Conservation (phyloP, 176 grass and related monocot genomes). For the Musa itinerans region DNA sequence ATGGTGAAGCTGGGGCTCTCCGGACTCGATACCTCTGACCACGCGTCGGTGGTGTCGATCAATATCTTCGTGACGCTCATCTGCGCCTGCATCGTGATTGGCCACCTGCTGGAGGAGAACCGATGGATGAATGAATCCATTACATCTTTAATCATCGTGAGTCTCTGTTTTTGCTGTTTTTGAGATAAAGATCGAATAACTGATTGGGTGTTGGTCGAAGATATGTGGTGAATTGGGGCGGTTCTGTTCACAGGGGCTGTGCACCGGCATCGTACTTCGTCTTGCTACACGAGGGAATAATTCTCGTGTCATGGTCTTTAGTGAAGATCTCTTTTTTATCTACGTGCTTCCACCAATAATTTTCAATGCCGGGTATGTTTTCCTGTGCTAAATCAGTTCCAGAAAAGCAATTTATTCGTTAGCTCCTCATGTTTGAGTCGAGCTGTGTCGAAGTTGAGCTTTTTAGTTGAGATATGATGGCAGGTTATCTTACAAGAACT, state of each 20-base stretch:
- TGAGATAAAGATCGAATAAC: background rate
- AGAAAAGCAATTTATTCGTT: background rate
- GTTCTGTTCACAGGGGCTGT: slow-evolving; percentile 4
- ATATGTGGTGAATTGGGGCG: slow-evolving; percentile 4
- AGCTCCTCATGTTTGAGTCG: background rate
- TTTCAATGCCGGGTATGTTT: slow-evolving; percentile 14
- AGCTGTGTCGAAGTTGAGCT: no score
- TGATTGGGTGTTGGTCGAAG: background rate
- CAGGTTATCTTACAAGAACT: no score
- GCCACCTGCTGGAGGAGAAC: slow-evolving; percentile 17
- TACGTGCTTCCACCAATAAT: slow-evolving; percentile 14
- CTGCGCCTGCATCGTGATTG: slow-evolving; percentile 16
- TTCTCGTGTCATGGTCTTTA: slow-evolving; percentile 13
- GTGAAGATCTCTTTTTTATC: slow-evolving; percentile 19
- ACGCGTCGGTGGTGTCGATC: slow-evolving; percentile 15
- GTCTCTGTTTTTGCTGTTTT: background rate
- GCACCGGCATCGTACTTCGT: slow-evolving; percentile 2
- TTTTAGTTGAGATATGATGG: no score
- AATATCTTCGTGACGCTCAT: slow-evolving; percentile 15
- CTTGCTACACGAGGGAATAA: background rate
- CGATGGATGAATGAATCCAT: slow-evolving; percentile 20
- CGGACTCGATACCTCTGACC: background rate
- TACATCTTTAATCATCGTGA: slow-evolving; percentile 10
- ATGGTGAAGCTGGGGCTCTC: background rate
- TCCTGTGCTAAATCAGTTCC: background rate